Evolutionary conservation across 2,329 filamentous ascomycete genomes (phyloP), one percentile per base, ranked within the genome.

Genomic region (Fusarium fujikuroi): DNA sequence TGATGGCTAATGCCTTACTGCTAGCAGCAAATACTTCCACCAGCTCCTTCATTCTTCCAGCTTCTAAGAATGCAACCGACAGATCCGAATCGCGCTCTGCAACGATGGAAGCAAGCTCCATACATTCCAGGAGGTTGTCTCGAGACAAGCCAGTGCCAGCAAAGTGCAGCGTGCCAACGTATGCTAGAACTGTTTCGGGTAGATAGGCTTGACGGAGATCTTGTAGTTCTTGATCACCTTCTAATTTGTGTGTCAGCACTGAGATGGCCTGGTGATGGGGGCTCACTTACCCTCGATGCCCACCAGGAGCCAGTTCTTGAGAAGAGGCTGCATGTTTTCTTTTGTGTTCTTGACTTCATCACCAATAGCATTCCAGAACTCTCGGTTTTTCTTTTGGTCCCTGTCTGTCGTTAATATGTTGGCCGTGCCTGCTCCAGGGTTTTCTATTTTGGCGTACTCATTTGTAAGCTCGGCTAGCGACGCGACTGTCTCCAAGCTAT

Each of bases 151-250:
- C 87, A 52, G 90, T 91, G 7, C 94, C 94, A 1, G 93, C 92
- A 78, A 92, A 93, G 80, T 97, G 93, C 56, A 98, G 85, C 3
- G 93, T 91, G 76, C 89, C 92, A 79, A 96, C 90, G 80, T 96
- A 98, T 6, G 93, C 93, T 56, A 99, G 87, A 46, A 97, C 86
- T 23, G 93, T 89, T 80, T 98, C 95, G 4, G 96, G 95, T 7
- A 99, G 87, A 81, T 97, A 98, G 1, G 90, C 89, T 61, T 90
- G 88, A 73, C 95, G 91, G 58, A 98, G 89, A 30, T 86, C 83
- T 53, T 83, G 83, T 53, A 94, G 87, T 61, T 93, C 90, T 21
- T 85, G 80, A 66, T 89, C 87, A 77, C 92, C 92, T 59, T 85
- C 87, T 87, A 64, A 50, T 57, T 18, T 10, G 9, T 56, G 23